Evolutionary conservation across 352 stramenopile species (phyloP).

Genomic region (Pythium phragmitis): DNA sequence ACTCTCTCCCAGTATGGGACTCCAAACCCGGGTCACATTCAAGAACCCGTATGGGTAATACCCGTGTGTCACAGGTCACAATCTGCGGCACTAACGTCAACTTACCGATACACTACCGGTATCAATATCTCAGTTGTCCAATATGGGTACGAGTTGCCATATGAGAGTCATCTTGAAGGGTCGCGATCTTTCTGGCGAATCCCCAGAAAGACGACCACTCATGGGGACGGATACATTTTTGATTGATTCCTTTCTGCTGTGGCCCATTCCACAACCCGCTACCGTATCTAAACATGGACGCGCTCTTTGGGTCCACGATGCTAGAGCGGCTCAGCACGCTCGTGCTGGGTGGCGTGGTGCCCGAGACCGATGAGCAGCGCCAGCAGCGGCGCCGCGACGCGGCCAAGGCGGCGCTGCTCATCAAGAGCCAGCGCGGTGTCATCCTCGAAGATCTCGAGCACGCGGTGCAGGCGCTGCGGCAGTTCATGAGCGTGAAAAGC

Average conservation of each 20-base stretch:
- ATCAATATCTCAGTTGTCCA: conserved; percentile 5
- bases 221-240: neutral
- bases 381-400: conserved; percentile 45
- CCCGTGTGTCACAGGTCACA: conserved; percentile 1
- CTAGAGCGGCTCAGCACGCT: conserved; percentile 41
- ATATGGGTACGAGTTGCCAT: conserved; percentile 3
- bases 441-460: conserved; percentile 81
- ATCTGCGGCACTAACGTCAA: neutral
- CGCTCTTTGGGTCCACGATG: conserved; percentile 40
- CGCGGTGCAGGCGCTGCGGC: conserved; percentile 52
- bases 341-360: conserved; percentile 34
- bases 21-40: neutral
- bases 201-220: conserved; percentile 10
- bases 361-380: conserved; percentile 53
- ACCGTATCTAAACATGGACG: conserved; percentile 38
- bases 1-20: neutral
- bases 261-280: neutral
- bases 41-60: neutral
- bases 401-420: conserved; percentile 59
- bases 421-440: conserved; percentile 74
- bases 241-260: neutral
- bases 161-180: conserved; percentile 10
- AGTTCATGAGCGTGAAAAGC: conserved; percentile 50
- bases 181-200: conserved; percentile 28
- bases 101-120: conserved; percentile 8